Evolutionary conservation across 805 yeast genomes (phyloP), one percentile per base, ranked within the genome.

Genomic region (Saturnispora bothae): DNA sequence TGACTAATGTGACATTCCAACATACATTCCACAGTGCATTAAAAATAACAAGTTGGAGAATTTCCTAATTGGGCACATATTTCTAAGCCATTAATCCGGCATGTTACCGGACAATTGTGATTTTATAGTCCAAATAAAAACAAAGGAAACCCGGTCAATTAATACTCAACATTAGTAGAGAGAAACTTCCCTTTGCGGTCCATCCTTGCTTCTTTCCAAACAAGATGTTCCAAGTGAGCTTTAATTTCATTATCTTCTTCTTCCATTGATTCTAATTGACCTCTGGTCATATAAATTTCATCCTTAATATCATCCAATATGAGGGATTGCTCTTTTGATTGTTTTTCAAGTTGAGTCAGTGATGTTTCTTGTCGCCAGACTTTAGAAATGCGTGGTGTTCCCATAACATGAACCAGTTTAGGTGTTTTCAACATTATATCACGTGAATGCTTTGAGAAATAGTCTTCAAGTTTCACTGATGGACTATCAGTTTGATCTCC

Each of bases 381-480:
- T 27, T 48, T 48, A 5, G 60, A 43, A 27, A 59, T 35, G 28
- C 44, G 49, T 0, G 61, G 51, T 2, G 57, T 53, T 4, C 62
- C 63, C 47, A 54, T 22, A 30, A 39, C 41, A 31, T 51, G 45
- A 33, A 46, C 36, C 21, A 46, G 46, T 35, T 53, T 53, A 1
- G 47, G 47, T 36, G 49, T 54, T 17, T 39, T 40, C 15, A 18
- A 7, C 7, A 42, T 31, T 20, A 34, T 18, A 15, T 31, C 31
- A 16, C 30, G 34, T 16, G 32, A 17, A 6, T 23, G 41, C 4
- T 28, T 25, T 4, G 43, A 43, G 7, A 54, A n/a, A 32, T 47
- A 43, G 13, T 50, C 52, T 5, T 52, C 50, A 3, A 44, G 33
- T 33, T 50, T 51, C 31, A 57, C 46, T 6, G 12, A 7, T 26